Evolutionary conservation across 352 stramenopile genomes (phyloP), one percentile per base, ranked within the genome.

Genomic region (Globisporangium cederbergense): DNA sequence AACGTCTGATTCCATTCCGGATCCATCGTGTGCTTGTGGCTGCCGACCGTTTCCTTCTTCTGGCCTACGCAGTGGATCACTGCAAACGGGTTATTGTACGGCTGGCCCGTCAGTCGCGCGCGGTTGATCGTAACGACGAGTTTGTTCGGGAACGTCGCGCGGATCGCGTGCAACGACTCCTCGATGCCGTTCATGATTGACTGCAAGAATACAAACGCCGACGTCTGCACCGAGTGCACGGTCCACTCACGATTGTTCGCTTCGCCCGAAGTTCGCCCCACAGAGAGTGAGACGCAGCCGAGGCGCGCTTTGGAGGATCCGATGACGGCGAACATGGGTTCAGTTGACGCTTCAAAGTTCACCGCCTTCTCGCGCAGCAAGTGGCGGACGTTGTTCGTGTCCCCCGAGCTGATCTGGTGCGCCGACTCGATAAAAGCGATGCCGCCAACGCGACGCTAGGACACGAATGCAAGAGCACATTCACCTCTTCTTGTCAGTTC

Each of bases 1-100:
- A 96, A 96, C 0, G 88, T 95, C 56, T 96, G 88, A 61, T 96
- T 96, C 88, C 88, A 96, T 67, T 96, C 88, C 0, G 88, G 88
- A 28, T 96, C 86, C 88, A 96, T 96, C 46, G 86, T 96, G 65
- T 95, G 87, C 51, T 91, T 91, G 69, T 96, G 84, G 58, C 85
- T 95, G 30, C 86, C 86, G 13, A 91, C 83, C 0, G 88, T 96
- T 63, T 95, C 88, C 36, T 93, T 95, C 74, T 95, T 95, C 68
- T 96, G 88, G 0, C 86, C 81, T 0, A 90, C 83, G 20, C 88
- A 96, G 34, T 86, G 72, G 34, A 95, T 72, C 10, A 94, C 74
- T 1, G 86, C 84, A 52, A 90, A 95, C 50, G 88, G 88, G 56
- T 95, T 96, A 67, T 95, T 93, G 74, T 95, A 95, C 0, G 88